Conservation (phyloP, 495 filamentous ascomycete genomes). For the Tuber aestivum region DNA sequence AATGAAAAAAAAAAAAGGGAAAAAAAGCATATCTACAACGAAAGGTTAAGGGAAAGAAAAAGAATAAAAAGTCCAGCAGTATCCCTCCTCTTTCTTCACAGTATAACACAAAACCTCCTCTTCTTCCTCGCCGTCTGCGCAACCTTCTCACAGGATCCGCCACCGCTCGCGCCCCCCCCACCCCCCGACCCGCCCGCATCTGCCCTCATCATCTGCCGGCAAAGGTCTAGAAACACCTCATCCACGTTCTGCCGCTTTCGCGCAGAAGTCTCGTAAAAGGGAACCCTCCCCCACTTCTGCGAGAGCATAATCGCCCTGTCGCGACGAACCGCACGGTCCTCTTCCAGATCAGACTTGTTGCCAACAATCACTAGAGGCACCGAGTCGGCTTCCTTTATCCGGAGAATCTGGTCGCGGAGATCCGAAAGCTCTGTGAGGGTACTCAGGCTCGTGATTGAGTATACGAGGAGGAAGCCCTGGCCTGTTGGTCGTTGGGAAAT, state of each 20-base stretch:
- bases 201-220: slow-evolving; percentile 73
- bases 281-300: slow-evolving; percentile 80
- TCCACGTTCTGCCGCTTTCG: slow-evolving; percentile 78
- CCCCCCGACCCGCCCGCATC: slow-evolving; percentile 36
- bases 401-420: slow-evolving; percentile 90
- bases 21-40: slow-evolving; percentile 25
- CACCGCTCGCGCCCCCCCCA: slow-evolving; percentile 10
- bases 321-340: slow-evolving; percentile 77
- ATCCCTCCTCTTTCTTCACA: slow-evolving; percentile 17
- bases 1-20: slow-evolving; percentile 19
- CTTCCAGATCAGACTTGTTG: slow-evolving; percentile 94
- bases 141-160: slow-evolving; percentile 26
- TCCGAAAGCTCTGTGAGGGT: slow-evolving; percentile 81
- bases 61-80: slow-evolving; percentile 8
- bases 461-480: slow-evolving; percentile 95
- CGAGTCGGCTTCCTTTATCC: slow-evolving; percentile 89
- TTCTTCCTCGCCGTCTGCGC: slow-evolving; percentile 29
- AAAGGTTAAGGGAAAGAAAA: slow-evolving; percentile 13
- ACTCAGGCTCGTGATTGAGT: slow-evolving; percentile 85
- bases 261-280: slow-evolving; percentile 92
- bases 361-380: slow-evolving; percentile 94
- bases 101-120: slow-evolving; percentile 33
- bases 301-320: slow-evolving; percentile 78
- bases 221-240: slow-evolving; percentile 90
- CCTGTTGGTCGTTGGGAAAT: slow-evolving; percentile 48